Evolutionary conservation across 345 rosid genomes (phyloP).

Genomic region (Psidium guajava): DNA sequence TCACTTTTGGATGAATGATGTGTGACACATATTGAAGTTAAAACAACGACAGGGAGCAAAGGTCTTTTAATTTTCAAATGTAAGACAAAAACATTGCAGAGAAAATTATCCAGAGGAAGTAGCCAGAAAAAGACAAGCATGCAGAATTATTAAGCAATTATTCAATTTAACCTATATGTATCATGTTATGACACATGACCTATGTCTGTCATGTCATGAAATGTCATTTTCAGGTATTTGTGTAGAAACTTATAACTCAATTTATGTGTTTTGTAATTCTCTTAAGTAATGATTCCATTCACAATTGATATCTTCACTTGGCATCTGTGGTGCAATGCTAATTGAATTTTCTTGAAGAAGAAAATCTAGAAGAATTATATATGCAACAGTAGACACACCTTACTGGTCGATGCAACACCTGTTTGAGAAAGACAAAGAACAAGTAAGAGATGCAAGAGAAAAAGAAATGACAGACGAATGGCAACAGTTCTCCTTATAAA

Average conservation of each 20-base stretch:
- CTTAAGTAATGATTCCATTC: background rate
- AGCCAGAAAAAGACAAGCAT: background rate
- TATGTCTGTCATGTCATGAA: background rate
- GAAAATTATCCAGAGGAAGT: background rate
- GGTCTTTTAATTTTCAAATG: background rate
- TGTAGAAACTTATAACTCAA: background rate
- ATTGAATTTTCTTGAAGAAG: background rate
- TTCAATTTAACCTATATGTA: background rate
- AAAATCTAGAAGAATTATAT: background rate
- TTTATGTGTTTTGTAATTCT: background rate
- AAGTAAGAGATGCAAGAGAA: background rate
- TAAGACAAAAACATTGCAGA: background rate
- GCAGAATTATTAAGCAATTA: background rate
- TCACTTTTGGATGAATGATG: background rate
- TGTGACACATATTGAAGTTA: background rate
- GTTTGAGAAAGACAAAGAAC: slow-evolving; percentile 3
- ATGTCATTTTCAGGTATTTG: background rate
- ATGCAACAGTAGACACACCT: slow-evolving; percentile 27
- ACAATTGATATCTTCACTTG: background rate
- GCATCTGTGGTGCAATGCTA: background rate
- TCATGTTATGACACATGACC: background rate
- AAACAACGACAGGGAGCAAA: background rate
- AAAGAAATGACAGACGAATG: background rate
- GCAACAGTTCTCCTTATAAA: background rate
- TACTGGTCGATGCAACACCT: slow-evolving; percentile 53